A percentile compares a stretch with the other conserved stretches of the same genome.
These are phyloP conservation scores for Alternaria triticimaculans DNA, from an alignment of 2,329 filamentous ascomycete species.

Conservation along the genomic window DNA sequence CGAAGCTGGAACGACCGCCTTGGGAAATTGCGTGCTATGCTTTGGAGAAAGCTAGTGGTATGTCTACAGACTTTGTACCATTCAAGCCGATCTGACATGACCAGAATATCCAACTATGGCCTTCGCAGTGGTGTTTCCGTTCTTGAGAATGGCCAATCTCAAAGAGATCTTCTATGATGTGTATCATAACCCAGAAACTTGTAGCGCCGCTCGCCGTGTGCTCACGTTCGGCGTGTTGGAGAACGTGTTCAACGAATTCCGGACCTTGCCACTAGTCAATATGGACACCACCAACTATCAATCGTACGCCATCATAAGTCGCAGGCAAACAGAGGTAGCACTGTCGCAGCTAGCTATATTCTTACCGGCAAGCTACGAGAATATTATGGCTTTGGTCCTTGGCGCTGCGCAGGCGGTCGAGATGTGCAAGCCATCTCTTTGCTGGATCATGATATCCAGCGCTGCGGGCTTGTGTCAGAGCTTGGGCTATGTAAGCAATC, in stretches of 20 bases:
- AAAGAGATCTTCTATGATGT: constrained; percentile 34
- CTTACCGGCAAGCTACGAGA: constrained; percentile 44
- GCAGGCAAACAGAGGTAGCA: constrained; percentile 53
- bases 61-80: constrained; percentile 17
- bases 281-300: constrained; percentile 16
- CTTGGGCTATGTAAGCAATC: constrained; percentile 34
- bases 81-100: constrained; percentile 2
- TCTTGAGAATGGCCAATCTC: constrained; percentile 36
- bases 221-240: constrained; percentile 40
- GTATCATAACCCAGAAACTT: constrained; percentile 28
- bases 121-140: constrained; percentile 42
- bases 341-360: constrained; percentile 44
- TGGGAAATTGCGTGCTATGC: constrained; percentile 35
- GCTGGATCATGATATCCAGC: constrained; percentile 40
- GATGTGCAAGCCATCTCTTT: constrained; percentile 45
- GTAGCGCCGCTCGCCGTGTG: constrained; percentile 31
- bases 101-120: constrained; percentile 41
- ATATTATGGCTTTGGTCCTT: constrained; percentile 44
- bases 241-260: constrained; percentile 39
- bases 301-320: constrained; percentile 32
- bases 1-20: constrained; percentile 41
- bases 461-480: constrained; percentile 42
- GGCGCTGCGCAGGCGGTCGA: constrained; percentile 43
- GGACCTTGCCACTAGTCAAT: constrained; percentile 18
- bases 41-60: constrained; percentile 34